phyloP scores from a whole-genome alignment of 2,329 filamentous ascomycete genomes.

The Elsinoe necatrix region DNA sequence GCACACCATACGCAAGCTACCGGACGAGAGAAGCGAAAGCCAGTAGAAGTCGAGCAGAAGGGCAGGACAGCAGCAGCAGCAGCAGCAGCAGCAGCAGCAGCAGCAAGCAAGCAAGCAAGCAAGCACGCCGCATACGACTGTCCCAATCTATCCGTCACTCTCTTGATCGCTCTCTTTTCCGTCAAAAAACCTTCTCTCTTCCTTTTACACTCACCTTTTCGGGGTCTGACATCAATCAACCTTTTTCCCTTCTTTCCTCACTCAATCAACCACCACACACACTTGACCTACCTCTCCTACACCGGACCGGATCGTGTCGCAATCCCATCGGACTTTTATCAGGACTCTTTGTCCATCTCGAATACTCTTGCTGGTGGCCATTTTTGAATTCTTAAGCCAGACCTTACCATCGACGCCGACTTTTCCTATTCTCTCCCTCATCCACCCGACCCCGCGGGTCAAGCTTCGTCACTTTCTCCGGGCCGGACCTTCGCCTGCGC shows the following conservation, averaged over 20 bases:
- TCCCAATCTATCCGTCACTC: constrained; percentile 7
- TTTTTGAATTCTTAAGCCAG: background rate
- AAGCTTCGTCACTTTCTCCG: constrained; percentile 12
- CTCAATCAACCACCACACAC: background rate
- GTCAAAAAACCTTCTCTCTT: background rate
- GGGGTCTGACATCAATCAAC: background rate
- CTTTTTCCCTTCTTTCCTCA: background rate
- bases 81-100: background rate
- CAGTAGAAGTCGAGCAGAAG: background rate
- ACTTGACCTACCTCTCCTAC: background rate
- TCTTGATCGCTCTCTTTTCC: background rate
- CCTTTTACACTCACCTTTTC: background rate
- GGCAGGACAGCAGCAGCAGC: background rate
- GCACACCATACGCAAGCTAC: background rate
- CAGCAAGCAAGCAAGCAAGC: too few species aligned
- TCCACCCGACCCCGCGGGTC: constrained; percentile 7
- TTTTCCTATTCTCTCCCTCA: background rate
- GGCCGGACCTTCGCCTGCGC: constrained; percentile 14
- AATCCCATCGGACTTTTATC: background rate
- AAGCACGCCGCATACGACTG: background rate
- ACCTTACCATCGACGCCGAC: background rate
- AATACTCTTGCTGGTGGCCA: background rate
- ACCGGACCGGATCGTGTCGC: constrained; percentile 6
- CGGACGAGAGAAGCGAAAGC: background rate
- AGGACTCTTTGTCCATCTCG: background rate